Conservation (phyloP, 176 grass and related monocot genomes). For the Carex myosuroides region DNA sequence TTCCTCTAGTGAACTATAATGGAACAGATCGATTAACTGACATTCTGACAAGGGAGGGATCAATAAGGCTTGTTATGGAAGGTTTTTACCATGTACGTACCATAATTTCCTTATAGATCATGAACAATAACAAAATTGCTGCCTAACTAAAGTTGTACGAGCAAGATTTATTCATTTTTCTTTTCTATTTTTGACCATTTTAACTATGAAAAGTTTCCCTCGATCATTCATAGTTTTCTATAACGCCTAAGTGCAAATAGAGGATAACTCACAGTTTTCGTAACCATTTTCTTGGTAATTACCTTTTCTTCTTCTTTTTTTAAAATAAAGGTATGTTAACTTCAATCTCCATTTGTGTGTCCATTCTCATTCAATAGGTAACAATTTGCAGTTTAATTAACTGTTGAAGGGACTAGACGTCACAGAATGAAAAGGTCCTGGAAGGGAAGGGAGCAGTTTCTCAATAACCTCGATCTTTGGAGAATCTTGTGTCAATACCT, state of each 20-base stretch:
- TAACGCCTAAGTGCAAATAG: not conserved
- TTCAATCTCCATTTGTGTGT: no score
- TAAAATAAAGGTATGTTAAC: no score
- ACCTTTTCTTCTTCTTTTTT: slow-evolving; percentile 23
- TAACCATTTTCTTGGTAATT: slow-evolving; percentile 82
- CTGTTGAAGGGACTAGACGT: no score
- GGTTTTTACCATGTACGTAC: not conserved
- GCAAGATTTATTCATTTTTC: not conserved
- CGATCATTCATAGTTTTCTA: not conserved
- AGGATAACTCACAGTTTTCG: slow-evolving; percentile 52
- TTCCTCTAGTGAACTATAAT: not conserved
- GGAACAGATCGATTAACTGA: not conserved
- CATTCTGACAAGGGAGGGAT: not conserved
- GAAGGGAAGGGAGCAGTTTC: no score
- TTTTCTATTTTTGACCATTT: not conserved
- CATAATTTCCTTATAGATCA: not conserved
- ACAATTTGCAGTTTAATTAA: no score
- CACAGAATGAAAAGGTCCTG: no score
- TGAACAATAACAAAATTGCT: not conserved
- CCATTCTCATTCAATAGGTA: no score
- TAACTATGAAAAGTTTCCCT: not conserved
- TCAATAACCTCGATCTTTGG: no score
- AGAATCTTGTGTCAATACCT: no score
- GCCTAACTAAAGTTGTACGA: not conserved
- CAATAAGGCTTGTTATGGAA: not conserved